These are phyloP conservation scores for Avena sativa DNA, from an alignment of 176 grass and related monocot species.

Conservation along the genomic window DNA sequence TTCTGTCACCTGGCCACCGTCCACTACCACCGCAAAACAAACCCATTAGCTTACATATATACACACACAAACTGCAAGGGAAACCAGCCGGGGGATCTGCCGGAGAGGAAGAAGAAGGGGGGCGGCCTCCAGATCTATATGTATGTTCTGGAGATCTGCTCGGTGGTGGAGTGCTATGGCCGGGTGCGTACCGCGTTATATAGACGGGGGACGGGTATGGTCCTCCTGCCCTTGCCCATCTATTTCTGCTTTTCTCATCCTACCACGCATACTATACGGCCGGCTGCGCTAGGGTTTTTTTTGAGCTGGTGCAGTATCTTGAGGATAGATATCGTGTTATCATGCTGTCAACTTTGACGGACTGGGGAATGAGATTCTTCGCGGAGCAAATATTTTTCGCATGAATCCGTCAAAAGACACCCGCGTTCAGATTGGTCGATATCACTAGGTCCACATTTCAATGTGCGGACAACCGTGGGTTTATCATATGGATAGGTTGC, in stretches of 20 bases:
- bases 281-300: slow-evolving; percentile 22
- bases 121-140: slow-evolving; percentile 36
- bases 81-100: neutral
- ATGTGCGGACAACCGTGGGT: neutral
- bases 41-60: neutral
- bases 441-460: neutral
- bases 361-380: slow-evolving; percentile 29
- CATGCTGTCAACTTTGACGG: neutral
- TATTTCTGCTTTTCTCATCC: slow-evolving; percentile 29
- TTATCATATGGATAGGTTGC: neutral
- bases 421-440: neutral
- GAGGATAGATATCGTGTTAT: neutral
- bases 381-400: neutral
- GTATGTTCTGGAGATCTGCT: slow-evolving; percentile 9
- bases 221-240: neutral
- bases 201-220: slow-evolving; percentile 19
- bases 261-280: slow-evolving; percentile 6
- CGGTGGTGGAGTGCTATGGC: slow-evolving; percentile 19
- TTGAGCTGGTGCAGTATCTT: neutral
- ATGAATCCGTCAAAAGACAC: neutral
- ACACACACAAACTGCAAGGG: neutral
- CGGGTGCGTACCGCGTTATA: slow-evolving; percentile 29
- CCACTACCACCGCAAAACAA: neutral
- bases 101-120: slow-evolving; percentile 33
- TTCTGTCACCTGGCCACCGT: slow-evolving; percentile 48